Evolutionary conservation across 1,139 yeast species (phyloP), one percentile per base, ranked within the genome.

Genomic region (Spencermartinsiella ligniputridi): DNA sequence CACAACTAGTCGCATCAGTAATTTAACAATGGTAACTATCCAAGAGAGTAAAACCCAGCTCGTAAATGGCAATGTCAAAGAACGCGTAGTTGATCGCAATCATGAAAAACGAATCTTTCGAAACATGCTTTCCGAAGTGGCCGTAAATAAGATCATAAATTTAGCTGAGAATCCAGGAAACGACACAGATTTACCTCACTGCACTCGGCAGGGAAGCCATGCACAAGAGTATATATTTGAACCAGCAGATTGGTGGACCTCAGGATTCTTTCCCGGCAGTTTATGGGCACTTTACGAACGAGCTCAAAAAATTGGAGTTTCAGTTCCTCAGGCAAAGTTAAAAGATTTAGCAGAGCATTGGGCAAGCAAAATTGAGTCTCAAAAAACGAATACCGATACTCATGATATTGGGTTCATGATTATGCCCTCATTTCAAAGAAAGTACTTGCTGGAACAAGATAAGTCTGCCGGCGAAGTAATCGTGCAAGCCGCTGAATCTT

Each of bases 351-450:
- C 62, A 16, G 48, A 45, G 33, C 50, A 57, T 55, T 61, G 65
- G 63, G 39, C 58, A 5, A 52, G 52, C 22, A 51, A 49, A 3
- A 37, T 62, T 13, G 49, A 48, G 6, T 44, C 44, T 6, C 60
- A 61, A 42, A 53, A 58, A 30, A 40, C 49, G 15, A 55, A 60
- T 37, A 53, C 58, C 3, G 55, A 56, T 37, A 62, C 63, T 18
- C 66, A 62, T 44, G 66, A 62, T 45, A 47, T 62, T 37, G 65
- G 65, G 1, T 62, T 62, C 43, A 50, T 61, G 30, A 54, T 62
- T 21, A 50, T 52, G 45, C 64, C 65, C 2, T 40, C 65, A 1
- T 56, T 55, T 32, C 42, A 48, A 29, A 53, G 64, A 36, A 60
- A 58, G 46, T 55, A 54, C 37, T 54, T 53, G 39, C 42, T 54